Evolutionary conservation across 805 yeast species (phyloP).

Genomic region (Allodekkera sacchari): DNA sequence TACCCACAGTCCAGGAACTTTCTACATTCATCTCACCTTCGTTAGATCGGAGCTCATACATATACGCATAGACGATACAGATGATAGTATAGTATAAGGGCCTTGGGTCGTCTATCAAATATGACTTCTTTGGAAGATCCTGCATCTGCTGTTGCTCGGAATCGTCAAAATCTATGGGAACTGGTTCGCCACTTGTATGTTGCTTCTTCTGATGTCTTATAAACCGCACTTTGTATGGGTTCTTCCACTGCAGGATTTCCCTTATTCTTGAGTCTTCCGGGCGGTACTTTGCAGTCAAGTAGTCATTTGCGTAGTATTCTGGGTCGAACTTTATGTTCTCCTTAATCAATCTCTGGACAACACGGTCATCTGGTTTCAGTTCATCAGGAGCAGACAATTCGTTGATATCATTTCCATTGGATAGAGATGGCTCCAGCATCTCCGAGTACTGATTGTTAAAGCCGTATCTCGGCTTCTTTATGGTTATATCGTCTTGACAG

Average conservation of each 20-base stretch:
- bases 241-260: slow-evolving; percentile 42
- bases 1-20: slow-evolving; percentile 93
- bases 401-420: slow-evolving; percentile 87
- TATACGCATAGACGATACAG: slow-evolving; percentile 62
- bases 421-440: slow-evolving; percentile 53
- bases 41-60: slow-evolving; percentile 69
- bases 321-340: slow-evolving; percentile 78
- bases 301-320: slow-evolving; percentile 83
- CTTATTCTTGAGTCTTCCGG: slow-evolving; percentile 38
- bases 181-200: slow-evolving; percentile 14
- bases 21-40: slow-evolving; percentile 69
- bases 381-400: slow-evolving; percentile 78
- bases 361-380: slow-evolving; percentile 47
- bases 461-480: slow-evolving; percentile 51
- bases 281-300: slow-evolving; percentile 50
- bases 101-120: slow-evolving; percentile 46
- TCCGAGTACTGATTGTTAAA: slow-evolving; percentile 63
- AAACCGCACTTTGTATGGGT: slow-evolving; percentile 36
- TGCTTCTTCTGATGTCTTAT: slow-evolving; percentile 39
- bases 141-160: slow-evolving; percentile 62
- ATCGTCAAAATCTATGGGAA: slow-evolving; percentile 46
- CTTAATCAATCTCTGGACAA: slow-evolving; percentile 55
- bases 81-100: slow-evolving; percentile 56
- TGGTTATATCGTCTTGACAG: too few relatives aligned
- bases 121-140: slow-evolving; percentile 55